Evolutionary conservation across 331 rosid species (phyloP).

Genomic region (Malus hybrid): DNA sequence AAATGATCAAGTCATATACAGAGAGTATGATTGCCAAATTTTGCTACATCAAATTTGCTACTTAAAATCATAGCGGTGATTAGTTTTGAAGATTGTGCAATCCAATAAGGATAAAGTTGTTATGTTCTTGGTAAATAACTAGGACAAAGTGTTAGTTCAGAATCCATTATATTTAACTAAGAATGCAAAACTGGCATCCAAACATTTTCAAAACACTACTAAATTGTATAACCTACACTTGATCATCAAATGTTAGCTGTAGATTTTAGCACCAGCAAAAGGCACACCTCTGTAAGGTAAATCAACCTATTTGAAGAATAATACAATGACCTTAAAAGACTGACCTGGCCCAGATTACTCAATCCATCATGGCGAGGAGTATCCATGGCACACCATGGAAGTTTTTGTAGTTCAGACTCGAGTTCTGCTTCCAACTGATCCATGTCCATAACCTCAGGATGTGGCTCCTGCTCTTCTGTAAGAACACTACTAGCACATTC

Average conservation of each 20-base stretch:
- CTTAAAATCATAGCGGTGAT: not conserved
- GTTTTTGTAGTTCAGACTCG: constrained; percentile 53
- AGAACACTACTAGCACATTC: constrained; percentile 59
- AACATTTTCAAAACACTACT: not conserved
- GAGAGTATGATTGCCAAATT: no score
- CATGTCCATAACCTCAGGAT: constrained; percentile 35
- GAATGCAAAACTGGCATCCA: not conserved
- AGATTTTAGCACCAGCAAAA: not conserved
- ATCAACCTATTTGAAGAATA: not conserved
- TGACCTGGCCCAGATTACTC: constrained; percentile 37
- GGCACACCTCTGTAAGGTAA: not conserved
- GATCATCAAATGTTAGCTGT: not conserved
- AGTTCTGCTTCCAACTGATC: constrained; percentile 67
- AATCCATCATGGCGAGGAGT: constrained; percentile 19
- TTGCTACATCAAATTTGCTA: not conserved
- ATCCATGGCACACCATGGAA: constrained; percentile 41
- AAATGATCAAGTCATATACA: not conserved
- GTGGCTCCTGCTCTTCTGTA: constrained; percentile 58
- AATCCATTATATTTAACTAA: not conserved
- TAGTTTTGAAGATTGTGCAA: not conserved
- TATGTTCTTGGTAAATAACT: not conserved
- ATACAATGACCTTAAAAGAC: constrained; percentile 3
- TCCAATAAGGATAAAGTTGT: not conserved
- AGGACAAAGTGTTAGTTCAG: not conserved
- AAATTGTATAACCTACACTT: not conserved